Conservation (phyloP, 768 basidiomycete genomes). For the Coprinellus micaceus region DNA sequence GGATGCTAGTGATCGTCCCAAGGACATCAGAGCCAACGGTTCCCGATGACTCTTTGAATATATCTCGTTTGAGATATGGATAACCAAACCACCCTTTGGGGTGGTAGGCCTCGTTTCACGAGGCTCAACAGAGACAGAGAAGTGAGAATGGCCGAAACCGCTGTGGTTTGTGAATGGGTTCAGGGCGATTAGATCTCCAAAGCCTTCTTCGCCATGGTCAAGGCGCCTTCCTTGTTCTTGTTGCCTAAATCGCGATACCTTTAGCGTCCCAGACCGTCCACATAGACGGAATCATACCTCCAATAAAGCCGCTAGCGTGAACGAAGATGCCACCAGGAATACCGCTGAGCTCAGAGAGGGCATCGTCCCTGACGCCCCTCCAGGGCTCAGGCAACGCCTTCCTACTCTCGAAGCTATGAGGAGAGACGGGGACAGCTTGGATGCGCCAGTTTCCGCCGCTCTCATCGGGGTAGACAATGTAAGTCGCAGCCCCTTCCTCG, state of each 20-base stretch:
- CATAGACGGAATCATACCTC: no score
- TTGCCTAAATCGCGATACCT: constrained; percentile 77
- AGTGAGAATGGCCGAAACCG: no score
- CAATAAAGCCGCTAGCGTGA: constrained; percentile 96
- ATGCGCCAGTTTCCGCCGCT: constrained; percentile 75
- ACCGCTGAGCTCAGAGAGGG: constrained; percentile 66
- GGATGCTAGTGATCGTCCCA: background rate
- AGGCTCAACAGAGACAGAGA: no score
- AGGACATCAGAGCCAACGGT: background rate
- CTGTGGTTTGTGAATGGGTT: background rate
- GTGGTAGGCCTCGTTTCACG: no score
- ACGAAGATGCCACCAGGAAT: constrained; percentile 87
- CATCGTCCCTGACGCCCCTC: constrained; percentile 88
- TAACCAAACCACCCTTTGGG: background rate
- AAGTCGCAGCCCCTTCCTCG: constrained; percentile 57
- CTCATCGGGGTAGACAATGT: constrained; percentile 90
- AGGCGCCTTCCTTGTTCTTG: constrained; percentile 83
- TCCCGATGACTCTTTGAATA: background rate
- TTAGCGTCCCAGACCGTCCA: no score
- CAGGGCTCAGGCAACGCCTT: constrained; percentile 92
- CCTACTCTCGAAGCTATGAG: constrained; percentile 85
- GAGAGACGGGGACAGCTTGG: constrained; percentile 81
- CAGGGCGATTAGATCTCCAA: constrained; percentile 36
- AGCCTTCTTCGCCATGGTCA: constrained; percentile 73
- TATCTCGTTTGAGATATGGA: no score